Evolutionary conservation across 352 stramenopile species (phyloP).

Genomic region (Pythium diclinum): DNA sequence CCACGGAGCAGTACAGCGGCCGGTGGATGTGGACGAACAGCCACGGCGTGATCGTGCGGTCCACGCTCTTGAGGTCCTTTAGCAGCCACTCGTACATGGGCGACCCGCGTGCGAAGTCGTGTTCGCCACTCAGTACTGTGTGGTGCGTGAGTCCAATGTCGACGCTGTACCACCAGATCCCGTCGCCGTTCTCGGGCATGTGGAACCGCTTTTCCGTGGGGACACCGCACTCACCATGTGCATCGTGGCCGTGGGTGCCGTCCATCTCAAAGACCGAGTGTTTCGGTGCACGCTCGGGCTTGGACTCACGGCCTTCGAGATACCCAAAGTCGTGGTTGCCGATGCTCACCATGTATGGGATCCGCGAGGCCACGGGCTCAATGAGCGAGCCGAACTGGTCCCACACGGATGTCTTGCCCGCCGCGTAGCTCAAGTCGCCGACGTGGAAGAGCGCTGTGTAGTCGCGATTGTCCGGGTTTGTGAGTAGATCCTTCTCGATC

Average conservation of each 20-base stretch:
- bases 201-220: slow-evolving; percentile 50
- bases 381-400: slow-evolving; percentile 74
- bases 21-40: slow-evolving; percentile 30
- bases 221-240: slow-evolving; percentile 69
- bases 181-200: slow-evolving; percentile 35
- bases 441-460: slow-evolving; percentile 60
- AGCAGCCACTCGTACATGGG: slow-evolving; percentile 30
- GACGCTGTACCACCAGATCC: slow-evolving; percentile 33
- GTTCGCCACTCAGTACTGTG: slow-evolving; percentile 25
- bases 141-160: slow-evolving; percentile 26
- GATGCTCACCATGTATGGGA: slow-evolving; percentile 60
- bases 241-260: slow-evolving; percentile 30
- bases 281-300: neutral
- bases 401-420: slow-evolving; percentile 56
- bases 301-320: slow-evolving; percentile 12
- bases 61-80: slow-evolving; percentile 23
- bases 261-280: slow-evolving; percentile 22
- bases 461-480: slow-evolving; percentile 20
- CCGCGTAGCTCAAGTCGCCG: slow-evolving; percentile 70
- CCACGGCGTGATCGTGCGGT: slow-evolving; percentile 30
- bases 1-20: slow-evolving; percentile 28
- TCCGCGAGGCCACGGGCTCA: slow-evolving; percentile 48
- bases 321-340: slow-evolving; percentile 45
- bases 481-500: slow-evolving; percentile 30
- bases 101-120: slow-evolving; percentile 22